A percentile compares a stretch with the other conserved stretches of the same genome.
These are phyloP conservation scores for Stevia rebaudiana DNA, from an alignment of 140 eudicot species.

Conservation along the genomic window DNA sequence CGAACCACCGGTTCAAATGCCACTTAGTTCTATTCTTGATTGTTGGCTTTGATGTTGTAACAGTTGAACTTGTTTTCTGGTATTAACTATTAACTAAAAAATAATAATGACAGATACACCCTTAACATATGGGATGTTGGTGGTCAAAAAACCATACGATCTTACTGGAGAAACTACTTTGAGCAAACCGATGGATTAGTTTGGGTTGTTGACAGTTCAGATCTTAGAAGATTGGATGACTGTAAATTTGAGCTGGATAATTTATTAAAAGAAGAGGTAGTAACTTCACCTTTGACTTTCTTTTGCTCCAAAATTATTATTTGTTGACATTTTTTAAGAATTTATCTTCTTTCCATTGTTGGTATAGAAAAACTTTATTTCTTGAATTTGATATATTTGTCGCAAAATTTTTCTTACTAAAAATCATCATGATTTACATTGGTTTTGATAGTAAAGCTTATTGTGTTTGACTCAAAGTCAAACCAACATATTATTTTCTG, in stretches of 20 bases:
- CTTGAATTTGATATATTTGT: neutral
- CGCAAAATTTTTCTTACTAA: neutral
- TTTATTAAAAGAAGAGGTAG: slow-evolving; percentile 96
- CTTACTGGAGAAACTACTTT: slow-evolving; percentile 98
- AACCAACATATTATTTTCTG: neutral
- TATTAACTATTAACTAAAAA: slow-evolving; percentile 12
- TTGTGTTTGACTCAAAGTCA: neutral
- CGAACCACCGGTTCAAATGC: neutral
- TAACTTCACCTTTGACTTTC: neutral
- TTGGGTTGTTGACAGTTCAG: slow-evolving; percentile 99
- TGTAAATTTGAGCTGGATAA: slow-evolving; percentile 85
- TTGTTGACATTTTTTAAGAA: neutral
- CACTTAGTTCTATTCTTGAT: neutral
- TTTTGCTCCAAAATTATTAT: neutral
- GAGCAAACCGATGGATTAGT: slow-evolving; percentile 98
- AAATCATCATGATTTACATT: neutral
- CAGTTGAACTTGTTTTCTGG: neutral
- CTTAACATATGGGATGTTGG: slow-evolving; percentile 99
- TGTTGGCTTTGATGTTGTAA: neutral
- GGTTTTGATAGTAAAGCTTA: slow-evolving; percentile 2
- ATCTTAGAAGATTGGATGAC: slow-evolving; percentile 81
- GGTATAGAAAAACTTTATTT: neutral
- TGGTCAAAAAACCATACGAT: slow-evolving; percentile 87
- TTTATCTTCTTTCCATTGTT: neutral
- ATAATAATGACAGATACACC: slow-evolving; percentile 62